These are phyloP conservation scores for Diplocarpon mali DNA, from an alignment of 2,329 filamentous ascomycete species.

Conservation along the genomic window DNA sequence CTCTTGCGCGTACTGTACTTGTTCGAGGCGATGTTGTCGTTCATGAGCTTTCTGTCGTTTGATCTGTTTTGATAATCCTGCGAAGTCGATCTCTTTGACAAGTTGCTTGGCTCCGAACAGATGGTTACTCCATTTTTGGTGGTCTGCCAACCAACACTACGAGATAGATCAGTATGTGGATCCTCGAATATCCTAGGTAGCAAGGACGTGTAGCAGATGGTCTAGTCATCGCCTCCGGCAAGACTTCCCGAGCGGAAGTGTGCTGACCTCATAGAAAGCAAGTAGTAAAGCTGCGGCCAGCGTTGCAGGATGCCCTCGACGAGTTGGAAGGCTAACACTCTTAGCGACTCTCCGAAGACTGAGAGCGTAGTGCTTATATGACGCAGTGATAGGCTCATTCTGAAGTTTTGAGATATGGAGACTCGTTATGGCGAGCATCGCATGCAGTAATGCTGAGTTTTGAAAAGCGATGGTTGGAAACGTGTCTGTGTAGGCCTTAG, in stretches of 20 bases:
- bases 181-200: too few species aligned
- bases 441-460: slow-evolving; percentile 79
- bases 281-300: slow-evolving; percentile 81
- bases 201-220: too few species aligned
- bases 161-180: too few species aligned
- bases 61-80: slow-evolving; percentile 59
- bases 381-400: slow-evolving; percentile 61
- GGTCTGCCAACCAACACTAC: slow-evolving; percentile 76
- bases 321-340: slow-evolving; percentile 57
- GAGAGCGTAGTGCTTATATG: slow-evolving; percentile 85
- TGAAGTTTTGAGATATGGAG: slow-evolving; percentile 82
- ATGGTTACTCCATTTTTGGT: slow-evolving; percentile 92
- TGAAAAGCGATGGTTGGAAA: slow-evolving; percentile 75
- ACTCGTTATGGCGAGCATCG: slow-evolving; percentile 78
- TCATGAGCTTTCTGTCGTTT: slow-evolving; percentile 45
- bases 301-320: slow-evolving; percentile 66
- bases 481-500: slow-evolving; percentile 42
- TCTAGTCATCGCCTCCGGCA: too few species aligned
- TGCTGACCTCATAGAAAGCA: slow-evolving; percentile 62
- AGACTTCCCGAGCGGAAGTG: too few species aligned
- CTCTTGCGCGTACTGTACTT: slow-evolving; percentile 18
- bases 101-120: slow-evolving; percentile 74
- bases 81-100: slow-evolving; percentile 71
- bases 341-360: slow-evolving; percentile 68
- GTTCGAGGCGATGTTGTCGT: slow-evolving; percentile 12